Evolutionary conservation across 208 protist genomes (phyloP).

Genomic region (Naegleria lovaniensis): DNA sequence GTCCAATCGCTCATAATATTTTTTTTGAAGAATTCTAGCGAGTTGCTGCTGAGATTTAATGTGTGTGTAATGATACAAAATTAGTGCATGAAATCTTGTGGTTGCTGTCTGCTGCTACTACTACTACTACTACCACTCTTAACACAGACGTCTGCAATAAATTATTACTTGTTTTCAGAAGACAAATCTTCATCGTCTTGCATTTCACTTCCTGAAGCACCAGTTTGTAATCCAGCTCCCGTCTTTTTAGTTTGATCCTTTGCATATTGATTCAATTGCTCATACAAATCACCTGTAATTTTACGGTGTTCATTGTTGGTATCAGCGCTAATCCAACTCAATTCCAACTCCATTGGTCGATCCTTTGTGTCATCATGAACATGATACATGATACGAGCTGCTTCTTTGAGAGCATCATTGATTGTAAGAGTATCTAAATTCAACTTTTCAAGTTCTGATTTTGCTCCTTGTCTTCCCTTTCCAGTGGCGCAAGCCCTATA

Average conservation of each 20-base stretch:
- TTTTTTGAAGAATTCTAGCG: too few species aligned
- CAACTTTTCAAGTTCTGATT: slow-evolving; percentile 96
- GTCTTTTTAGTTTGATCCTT: not conserved
- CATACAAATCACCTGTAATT: not conserved
- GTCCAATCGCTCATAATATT: too few species aligned
- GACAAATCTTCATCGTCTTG: not conserved
- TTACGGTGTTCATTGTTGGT: slow-evolving; percentile 24
- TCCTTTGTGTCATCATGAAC: slow-evolving; percentile 76
- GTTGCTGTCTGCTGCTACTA: too few species aligned
- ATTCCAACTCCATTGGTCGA: slow-evolving; percentile 93
- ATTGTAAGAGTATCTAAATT: slow-evolving; percentile 82
- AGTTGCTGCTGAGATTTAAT: too few species aligned
- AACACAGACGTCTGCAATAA: too few species aligned
- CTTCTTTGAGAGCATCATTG: slow-evolving; percentile 82
- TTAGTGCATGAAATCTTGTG: too few species aligned
- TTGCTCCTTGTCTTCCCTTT: slow-evolving; percentile 94
- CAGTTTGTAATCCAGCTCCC: not conserved
- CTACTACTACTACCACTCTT: too few species aligned
- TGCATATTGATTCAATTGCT: not conserved
- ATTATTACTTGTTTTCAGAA: not conserved
- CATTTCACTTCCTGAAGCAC: not conserved
- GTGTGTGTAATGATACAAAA: too few species aligned
- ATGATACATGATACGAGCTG: slow-evolving; percentile 77
- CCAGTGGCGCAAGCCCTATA: slow-evolving; percentile 92
- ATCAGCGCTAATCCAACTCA: slow-evolving; percentile 90